These are phyloP conservation scores for Aquanectria penicillioides DNA, from an alignment of 2,329 filamentous ascomycete species.

Conservation along the genomic window DNA sequence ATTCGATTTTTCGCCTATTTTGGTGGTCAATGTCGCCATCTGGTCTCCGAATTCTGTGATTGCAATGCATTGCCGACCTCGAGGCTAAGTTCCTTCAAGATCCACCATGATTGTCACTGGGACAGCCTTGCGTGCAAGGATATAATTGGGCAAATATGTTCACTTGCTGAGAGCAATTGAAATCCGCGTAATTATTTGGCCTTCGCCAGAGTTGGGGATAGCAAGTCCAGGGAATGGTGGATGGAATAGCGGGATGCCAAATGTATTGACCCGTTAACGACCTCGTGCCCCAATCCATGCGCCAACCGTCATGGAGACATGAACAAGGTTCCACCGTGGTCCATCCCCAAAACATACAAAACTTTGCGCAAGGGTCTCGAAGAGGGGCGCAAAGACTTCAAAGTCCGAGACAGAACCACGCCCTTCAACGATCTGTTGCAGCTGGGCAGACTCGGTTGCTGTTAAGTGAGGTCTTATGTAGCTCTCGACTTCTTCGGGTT, in stretches of 20 bases:
- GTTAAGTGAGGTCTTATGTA: slow-evolving; percentile 32
- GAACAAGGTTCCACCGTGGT: slow-evolving; percentile 22
- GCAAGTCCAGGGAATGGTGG: too few species aligned
- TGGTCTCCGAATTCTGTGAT: slow-evolving; percentile 15
- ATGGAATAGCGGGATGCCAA: too few species aligned
- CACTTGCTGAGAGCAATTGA: too few species aligned
- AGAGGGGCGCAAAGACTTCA: slow-evolving; percentile 26
- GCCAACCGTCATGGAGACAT: slow-evolving; percentile 17
- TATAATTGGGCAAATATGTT: too few species aligned
- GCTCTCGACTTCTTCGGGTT: slow-evolving; percentile 30
- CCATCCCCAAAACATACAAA: slow-evolving; percentile 40
- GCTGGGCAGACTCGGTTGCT: slow-evolving; percentile 24
- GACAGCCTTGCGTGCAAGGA: too few species aligned
- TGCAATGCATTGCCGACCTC: not conserved
- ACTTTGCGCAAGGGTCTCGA: slow-evolving; percentile 31
- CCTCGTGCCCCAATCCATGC: slow-evolving; percentile 1
- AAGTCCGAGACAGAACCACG: slow-evolving; percentile 22
- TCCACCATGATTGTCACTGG: too few species aligned
- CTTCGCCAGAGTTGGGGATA: too few species aligned
- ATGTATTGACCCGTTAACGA: not conserved
- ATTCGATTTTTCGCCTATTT: slow-evolving; percentile 10
- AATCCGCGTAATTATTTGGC: too few species aligned
- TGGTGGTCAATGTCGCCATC: slow-evolving; percentile 27
- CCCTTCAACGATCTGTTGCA: slow-evolving; percentile 35
- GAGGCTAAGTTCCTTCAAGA: too few species aligned